Evolutionary conservation across 805 yeast species (phyloP).

Genomic region (Saturnispora quitensis): DNA sequence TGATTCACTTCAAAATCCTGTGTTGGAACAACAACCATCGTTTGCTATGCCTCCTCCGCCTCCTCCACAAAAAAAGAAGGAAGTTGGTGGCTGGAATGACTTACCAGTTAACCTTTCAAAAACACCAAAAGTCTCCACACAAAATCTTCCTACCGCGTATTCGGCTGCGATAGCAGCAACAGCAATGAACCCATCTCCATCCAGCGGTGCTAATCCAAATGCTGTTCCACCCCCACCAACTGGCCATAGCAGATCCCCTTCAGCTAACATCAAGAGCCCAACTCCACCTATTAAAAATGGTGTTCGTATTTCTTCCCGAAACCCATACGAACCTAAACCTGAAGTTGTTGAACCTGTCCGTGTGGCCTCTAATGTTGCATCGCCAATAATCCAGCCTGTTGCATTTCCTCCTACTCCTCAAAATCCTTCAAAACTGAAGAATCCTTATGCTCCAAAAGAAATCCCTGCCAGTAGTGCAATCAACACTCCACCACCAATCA

Average conservation of each 20-base stretch:
- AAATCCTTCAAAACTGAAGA: slow-evolving; percentile 17
- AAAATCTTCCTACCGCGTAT: slow-evolving; percentile 17
- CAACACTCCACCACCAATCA: slow-evolving; percentile 8
- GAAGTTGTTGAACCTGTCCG: slow-evolving; percentile 18
- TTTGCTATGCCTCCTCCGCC: slow-evolving; percentile 21
- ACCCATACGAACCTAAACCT: slow-evolving; percentile 31
- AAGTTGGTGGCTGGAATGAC: slow-evolving; percentile 67
- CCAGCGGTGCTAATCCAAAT: slow-evolving; percentile 13
- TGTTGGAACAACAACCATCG: background rate
- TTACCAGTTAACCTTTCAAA: slow-evolving; percentile 39
- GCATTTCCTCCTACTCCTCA: slow-evolving; percentile 15
- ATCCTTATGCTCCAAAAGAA: slow-evolving; percentile 27
- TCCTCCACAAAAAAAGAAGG: slow-evolving; percentile 29
- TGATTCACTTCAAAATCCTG: slow-evolving; percentile 23
- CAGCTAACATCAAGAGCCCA: slow-evolving; percentile 13
- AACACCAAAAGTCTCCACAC: slow-evolving; percentile 14
- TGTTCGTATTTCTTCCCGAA: slow-evolving; percentile 10
- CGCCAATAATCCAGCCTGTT: slow-evolving; percentile 17
- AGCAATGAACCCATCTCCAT: background rate
- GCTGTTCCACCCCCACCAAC: slow-evolving; percentile 25
- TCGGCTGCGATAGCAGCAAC: slow-evolving; percentile 5
- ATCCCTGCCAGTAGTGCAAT: slow-evolving; percentile 20
- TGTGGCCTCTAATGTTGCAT: slow-evolving; percentile 8
- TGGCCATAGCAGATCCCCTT: slow-evolving; percentile 22
- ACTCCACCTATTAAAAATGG: background rate